Evolutionary conservation across 192 early-diverging fungal species (phyloP).

Genomic region (Umbelopsis ramanniana): DNA sequence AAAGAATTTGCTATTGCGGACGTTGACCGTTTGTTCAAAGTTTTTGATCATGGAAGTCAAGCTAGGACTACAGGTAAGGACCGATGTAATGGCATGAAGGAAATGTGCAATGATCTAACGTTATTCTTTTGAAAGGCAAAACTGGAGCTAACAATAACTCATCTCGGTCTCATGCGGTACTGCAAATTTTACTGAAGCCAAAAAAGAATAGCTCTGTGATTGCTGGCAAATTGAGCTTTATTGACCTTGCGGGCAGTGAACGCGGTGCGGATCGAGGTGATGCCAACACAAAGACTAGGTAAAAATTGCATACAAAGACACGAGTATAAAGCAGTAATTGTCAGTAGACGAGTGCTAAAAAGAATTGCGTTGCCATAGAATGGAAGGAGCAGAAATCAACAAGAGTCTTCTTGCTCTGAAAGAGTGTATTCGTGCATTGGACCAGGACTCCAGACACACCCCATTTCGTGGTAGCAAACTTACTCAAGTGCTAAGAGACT

Average conservation of each 20-base stretch:
- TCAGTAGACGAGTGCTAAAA: too few species aligned
- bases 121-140: conserved; percentile 52
- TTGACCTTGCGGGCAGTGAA: conserved; percentile 97
- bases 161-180: conserved; percentile 95
- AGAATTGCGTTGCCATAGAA: conserved; percentile 49
- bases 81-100: neutral
- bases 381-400: conserved; percentile 99
- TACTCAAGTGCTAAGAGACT: conserved; percentile 96
- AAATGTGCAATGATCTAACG: neutral
- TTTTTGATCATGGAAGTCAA: conserved; percentile 90
- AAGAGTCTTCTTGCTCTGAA: conserved; percentile 95
- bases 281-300: conserved; percentile 87
- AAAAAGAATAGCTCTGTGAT: conserved; percentile 56
- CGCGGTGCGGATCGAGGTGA: conserved; percentile 95
- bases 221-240: conserved; percentile 90
- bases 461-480: conserved; percentile 96
- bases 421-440: conserved; percentile 95
- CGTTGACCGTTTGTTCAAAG: conserved; percentile 82
- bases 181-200: conserved; percentile 90
- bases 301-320: conserved; percentile 3
- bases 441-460: conserved; percentile 90
- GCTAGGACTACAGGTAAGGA: conserved; percentile 82
- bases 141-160: conserved; percentile 95
- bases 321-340: too few species aligned
- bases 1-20: conserved; percentile 83